These are phyloP conservation scores for Leishmania lainsoni DNA, from an alignment of 208 protist species.

Conservation along the genomic window DNA sequence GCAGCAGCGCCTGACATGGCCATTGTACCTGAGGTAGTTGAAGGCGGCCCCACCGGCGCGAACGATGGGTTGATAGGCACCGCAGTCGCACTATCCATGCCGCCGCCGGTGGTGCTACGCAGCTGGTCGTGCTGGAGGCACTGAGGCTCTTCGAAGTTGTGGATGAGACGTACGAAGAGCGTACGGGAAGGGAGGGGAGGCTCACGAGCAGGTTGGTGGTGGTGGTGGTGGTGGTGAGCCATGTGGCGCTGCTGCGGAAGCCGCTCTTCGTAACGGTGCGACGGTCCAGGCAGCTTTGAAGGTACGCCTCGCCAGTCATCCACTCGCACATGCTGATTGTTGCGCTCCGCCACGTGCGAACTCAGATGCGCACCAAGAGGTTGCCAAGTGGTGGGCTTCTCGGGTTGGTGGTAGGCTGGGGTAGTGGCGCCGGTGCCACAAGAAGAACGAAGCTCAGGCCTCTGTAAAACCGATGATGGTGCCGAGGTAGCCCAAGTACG, in stretches of 20 bases:
- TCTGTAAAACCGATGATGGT: neutral
- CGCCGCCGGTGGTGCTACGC: neutral
- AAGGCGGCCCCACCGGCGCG: neutral
- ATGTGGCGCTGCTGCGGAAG: neutral
- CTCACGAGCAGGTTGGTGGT: neutral
- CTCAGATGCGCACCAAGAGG: neutral
- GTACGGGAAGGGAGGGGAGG: constrained; percentile 26
- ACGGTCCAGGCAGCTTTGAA: neutral
- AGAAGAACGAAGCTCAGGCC: neutral
- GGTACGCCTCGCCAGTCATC: neutral
- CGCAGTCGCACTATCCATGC: too few species aligned
- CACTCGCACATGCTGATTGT: neutral
- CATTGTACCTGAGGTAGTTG: too few species aligned
- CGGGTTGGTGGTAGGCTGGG: neutral
- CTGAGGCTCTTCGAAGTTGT: constrained; percentile 26
- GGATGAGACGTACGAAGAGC: constrained; percentile 33
- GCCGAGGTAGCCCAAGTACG: neutral
- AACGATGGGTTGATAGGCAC: neutral
- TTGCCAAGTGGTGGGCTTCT: neutral
- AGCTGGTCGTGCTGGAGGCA: neutral
- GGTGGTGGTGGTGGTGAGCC: neutral
- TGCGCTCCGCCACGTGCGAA: neutral
- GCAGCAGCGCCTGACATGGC: neutral
- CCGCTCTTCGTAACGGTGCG: neutral
- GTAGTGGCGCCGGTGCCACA: neutral